Percentiles rank a stretch among this genome's conserved stretches.
phyloP scores from a whole-genome alignment of 2,329 filamentous ascomycete species.

The Pseudophaeomoniella oleicola region DNA sequence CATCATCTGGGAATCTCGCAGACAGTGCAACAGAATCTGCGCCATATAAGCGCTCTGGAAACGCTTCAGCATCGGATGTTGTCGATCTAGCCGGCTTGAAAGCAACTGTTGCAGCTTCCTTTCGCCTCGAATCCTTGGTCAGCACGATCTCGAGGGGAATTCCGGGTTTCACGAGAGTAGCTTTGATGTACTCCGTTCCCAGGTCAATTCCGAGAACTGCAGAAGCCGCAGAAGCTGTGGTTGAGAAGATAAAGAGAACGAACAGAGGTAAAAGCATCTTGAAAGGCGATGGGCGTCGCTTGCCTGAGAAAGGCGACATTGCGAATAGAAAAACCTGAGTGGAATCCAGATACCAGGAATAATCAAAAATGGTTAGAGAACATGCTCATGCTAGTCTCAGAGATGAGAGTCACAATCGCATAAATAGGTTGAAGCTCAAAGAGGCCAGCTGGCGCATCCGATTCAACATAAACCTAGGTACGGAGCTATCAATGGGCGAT shows the following conservation, averaged over 20 bases:
- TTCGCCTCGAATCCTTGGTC: slow-evolving; percentile 93
- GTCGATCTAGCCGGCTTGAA: slow-evolving; percentile 73
- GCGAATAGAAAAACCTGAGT: background rate
- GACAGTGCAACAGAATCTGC: slow-evolving; percentile 79
- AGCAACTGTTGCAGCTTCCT: slow-evolving; percentile 78
- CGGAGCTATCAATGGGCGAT: background rate
- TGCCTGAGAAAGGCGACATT: background rate
- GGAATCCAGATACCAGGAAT: too few species aligned
- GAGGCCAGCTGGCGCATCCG: background rate
- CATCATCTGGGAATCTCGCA: slow-evolving; percentile 77
- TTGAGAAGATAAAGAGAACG: slow-evolving; percentile 38
- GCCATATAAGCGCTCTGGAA: slow-evolving; percentile 83
- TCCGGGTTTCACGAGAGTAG: slow-evolving; percentile 86
- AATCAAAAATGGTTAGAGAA: too few species aligned
- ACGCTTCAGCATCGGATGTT: slow-evolving; percentile 45
- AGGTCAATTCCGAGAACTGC: slow-evolving; percentile 87
- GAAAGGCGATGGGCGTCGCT: background rate
- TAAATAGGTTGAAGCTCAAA: background rate
- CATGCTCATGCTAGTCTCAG: too few species aligned
- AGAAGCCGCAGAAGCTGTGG: slow-evolving; percentile 45
- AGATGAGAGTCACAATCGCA: too few species aligned
- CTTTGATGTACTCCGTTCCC: slow-evolving; percentile 94
- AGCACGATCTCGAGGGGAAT: slow-evolving; percentile 95
- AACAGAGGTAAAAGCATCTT: slow-evolving; percentile 33
- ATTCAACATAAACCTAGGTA: background rate